These are phyloP conservation scores for Murraya paniculata DNA, from an alignment of 345 rosid species.

Conservation along the genomic window DNA sequence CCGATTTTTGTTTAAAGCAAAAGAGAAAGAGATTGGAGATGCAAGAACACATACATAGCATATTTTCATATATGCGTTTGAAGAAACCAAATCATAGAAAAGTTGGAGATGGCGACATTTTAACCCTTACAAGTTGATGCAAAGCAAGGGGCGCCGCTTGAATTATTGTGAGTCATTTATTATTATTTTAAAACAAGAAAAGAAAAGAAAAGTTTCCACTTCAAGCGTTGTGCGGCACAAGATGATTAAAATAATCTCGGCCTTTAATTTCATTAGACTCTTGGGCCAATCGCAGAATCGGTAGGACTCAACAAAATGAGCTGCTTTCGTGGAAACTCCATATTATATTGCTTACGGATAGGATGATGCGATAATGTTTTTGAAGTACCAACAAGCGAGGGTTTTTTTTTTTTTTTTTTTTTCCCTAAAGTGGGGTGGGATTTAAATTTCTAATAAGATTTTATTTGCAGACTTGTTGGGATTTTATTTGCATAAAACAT, in stretches of 20 bases:
- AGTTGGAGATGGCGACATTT: conserved; percentile 13
- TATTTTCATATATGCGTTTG: background rate
- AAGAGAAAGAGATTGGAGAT: background rate
- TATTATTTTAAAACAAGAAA: too few relatives aligned
- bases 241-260: background rate
- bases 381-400: background rate
- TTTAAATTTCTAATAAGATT: conserved; percentile 4
- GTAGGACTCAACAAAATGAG: background rate
- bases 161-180: conserved; percentile 17
- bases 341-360: background rate
- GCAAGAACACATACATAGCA: background rate
- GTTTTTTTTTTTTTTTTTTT: background rate
- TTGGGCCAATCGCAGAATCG: conserved; percentile 17
- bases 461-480: conserved; percentile 6
- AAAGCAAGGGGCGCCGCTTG: conserved; percentile 34
- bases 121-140: conserved; percentile 15
- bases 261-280: background rate
- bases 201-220: background rate
- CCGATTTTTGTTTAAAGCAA: background rate
- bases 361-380: background rate
- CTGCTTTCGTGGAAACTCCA: background rate
- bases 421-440: background rate
- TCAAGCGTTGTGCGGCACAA: background rate
- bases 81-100: background rate
- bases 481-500: conserved; percentile 13